These are phyloP conservation scores for Hirschioporus abietinus DNA, from an alignment of 768 basidiomycete species.

Conservation along the genomic window DNA sequence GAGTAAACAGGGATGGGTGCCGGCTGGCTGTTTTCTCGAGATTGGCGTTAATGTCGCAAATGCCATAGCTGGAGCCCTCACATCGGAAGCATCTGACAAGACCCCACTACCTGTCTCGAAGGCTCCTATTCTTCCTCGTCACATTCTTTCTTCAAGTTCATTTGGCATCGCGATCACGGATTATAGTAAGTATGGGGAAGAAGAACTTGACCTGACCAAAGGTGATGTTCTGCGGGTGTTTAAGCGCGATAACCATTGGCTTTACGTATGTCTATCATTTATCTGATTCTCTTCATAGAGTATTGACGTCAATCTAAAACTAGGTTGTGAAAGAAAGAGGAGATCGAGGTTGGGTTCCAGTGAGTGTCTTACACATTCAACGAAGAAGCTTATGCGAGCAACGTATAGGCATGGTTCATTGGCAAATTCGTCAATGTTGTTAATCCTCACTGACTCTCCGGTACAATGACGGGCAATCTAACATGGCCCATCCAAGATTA, in stretches of 20 bases:
- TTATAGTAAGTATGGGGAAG: conserved; percentile 88
- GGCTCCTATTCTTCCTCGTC: conserved; percentile 83
- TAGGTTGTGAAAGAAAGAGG: conserved; percentile 91
- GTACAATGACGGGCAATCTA: no score
- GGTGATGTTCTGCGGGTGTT: conserved; percentile 89
- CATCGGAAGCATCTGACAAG: conserved; percentile 47
- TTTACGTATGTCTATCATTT: conserved; percentile 54
- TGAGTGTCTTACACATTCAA: conserved; percentile 28
- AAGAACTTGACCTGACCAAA: conserved; percentile 85
- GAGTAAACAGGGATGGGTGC: conserved; percentile 92
- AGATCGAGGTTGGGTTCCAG: conserved; percentile 94
- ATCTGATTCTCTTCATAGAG: neutral
- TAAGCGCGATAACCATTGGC: conserved; percentile 98
- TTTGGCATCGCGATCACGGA: conserved; percentile 96
- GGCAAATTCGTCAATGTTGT: conserved; percentile 76
- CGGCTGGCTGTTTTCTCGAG: conserved; percentile 93
- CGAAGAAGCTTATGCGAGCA: conserved; percentile 7
- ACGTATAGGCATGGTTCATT: conserved; percentile 82
- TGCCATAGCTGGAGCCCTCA: conserved; percentile 80
- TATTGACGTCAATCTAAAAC: conserved; percentile 10
- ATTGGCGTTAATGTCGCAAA: conserved; percentile 86
- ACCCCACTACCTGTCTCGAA: no score
- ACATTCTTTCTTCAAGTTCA: conserved; percentile 94
- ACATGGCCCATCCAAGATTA: no score
- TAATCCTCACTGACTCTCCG: no score